These are phyloP conservation scores for Amyloporia xantha DNA, from an alignment of 768 basidiomycete species.

Conservation along the genomic window DNA sequence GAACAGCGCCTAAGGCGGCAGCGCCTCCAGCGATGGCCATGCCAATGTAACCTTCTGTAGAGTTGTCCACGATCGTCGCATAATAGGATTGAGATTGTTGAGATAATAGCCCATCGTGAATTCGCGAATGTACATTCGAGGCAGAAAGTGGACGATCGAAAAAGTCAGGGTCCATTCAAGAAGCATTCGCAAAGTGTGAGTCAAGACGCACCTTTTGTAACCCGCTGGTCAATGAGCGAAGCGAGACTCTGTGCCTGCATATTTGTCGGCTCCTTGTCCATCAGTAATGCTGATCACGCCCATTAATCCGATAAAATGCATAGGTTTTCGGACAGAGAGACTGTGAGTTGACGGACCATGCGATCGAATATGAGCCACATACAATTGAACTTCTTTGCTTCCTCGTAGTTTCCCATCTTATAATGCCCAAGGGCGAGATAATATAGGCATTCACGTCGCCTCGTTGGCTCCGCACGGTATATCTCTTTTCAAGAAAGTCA, in stretches of 20 bases:
- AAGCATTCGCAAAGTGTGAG: background rate
- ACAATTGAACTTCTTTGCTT: slow-evolving; percentile 93
- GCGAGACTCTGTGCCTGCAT: slow-evolving; percentile 85
- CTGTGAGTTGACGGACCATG: background rate
- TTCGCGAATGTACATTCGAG: background rate
- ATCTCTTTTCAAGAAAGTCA: slow-evolving; percentile 83
- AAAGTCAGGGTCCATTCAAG: slow-evolving; percentile 1
- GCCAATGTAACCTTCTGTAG: slow-evolving; percentile 92
- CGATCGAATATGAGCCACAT: slow-evolving; percentile 20
- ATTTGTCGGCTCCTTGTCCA: slow-evolving; percentile 91
- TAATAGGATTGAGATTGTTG: background rate
- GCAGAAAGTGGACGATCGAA: no score
- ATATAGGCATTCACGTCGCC: slow-evolving; percentile 92
- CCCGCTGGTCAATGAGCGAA: slow-evolving; percentile 80
- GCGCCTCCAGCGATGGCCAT: slow-evolving; percentile 93
- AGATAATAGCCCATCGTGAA: background rate
- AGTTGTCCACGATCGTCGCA: background rate
- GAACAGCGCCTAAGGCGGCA: slow-evolving; percentile 74
- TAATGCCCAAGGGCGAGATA: slow-evolving; percentile 95
- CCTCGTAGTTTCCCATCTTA: slow-evolving; percentile 92
- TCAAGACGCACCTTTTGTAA: slow-evolving; percentile 60
- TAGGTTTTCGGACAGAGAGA: no score
- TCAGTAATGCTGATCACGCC: slow-evolving; percentile 55
- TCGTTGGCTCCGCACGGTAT: slow-evolving; percentile 78
- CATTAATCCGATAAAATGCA: background rate